Percentiles rank a stretch among this genome's conserved stretches.
Evolutionary conservation across 164 flowering plant genomes (phyloP).

Genomic region (Chimonanthus salicifolius): DNA sequence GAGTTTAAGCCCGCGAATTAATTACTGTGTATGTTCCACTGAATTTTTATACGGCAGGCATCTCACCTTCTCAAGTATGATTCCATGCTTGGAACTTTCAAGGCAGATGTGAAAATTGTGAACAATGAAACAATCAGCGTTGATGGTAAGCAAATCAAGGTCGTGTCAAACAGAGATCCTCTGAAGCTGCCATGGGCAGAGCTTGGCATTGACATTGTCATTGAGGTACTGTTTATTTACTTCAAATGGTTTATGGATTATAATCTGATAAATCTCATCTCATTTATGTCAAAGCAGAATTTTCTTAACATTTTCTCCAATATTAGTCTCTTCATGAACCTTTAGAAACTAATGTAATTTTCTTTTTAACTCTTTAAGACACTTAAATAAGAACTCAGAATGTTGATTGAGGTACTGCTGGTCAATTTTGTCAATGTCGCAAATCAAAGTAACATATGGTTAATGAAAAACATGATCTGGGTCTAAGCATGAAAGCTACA

Average conservation of each 20-base stretch:
- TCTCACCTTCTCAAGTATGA: constrained; percentile 97
- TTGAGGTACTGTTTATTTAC: constrained; percentile 50
- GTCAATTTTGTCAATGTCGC: too few relatives aligned
- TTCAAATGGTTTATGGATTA: background rate
- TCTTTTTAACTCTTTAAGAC: background rate
- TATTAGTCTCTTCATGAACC: background rate
- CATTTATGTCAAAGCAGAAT: background rate
- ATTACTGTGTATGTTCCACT: background rate
- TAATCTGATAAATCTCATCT: background rate
- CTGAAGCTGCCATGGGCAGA: constrained; percentile 97
- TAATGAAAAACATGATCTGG: background rate
- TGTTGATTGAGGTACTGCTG: background rate
- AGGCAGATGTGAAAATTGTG: constrained; percentile 84
- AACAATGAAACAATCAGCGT: constrained; percentile 76
- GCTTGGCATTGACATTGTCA: constrained; percentile 93
- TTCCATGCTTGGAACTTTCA: constrained; percentile 91
- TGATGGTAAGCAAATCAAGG: constrained; percentile 89
- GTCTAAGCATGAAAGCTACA: background rate
- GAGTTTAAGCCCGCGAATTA: background rate
- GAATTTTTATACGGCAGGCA: constrained; percentile 39
- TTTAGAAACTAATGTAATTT: background rate
- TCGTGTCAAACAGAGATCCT: constrained; percentile 92
- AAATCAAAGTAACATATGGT: too few relatives aligned
- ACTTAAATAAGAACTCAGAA: background rate
- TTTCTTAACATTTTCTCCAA: background rate